Evolutionary conservation across 2,329 filamentous ascomycete species (phyloP).

Genomic region (Sarocladium brachiariae): DNA sequence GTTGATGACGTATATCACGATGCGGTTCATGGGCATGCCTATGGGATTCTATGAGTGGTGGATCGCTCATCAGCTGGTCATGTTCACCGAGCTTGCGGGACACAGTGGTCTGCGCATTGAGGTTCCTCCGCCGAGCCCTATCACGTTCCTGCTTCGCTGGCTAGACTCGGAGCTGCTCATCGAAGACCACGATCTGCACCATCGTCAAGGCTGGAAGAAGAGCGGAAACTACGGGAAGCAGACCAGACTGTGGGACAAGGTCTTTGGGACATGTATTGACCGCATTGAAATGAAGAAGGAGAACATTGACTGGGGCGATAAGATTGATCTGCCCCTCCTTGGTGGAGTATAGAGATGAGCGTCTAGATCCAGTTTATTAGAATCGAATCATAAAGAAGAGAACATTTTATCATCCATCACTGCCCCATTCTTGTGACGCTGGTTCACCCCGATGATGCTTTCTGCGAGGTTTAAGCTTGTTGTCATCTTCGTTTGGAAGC

Average conservation of each 20-base stretch:
- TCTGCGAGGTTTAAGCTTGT: no score
- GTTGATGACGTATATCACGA: constrained; percentile 27
- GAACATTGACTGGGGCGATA: constrained; percentile 21
- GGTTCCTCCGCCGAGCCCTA: constrained; percentile 24
- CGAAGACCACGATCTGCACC: constrained; percentile 36
- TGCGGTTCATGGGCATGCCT: constrained; percentile 29
- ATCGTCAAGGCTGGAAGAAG: constrained; percentile 30
- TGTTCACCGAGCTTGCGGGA: constrained; percentile 31
- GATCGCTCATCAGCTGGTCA: constrained; percentile 36
- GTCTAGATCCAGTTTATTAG: no score
- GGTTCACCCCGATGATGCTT: no score
- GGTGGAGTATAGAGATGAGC: not conserved
- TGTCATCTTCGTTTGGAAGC: no score
- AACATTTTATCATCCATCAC: no score
- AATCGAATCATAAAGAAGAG: no score
- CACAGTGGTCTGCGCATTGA: constrained; percentile 33
- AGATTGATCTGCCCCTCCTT: not conserved
- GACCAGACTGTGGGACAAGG: constrained; percentile 27
- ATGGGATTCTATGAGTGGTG: constrained; percentile 42
- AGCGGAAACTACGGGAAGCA: constrained; percentile 33
- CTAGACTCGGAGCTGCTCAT: constrained; percentile 30
- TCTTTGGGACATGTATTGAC: constrained; percentile 27
- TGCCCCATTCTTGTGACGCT: no score
- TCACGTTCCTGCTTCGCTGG: constrained; percentile 27
- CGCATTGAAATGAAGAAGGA: constrained; percentile 26